These are phyloP conservation scores for Centella asiatica DNA, from an alignment of 129 eudicot species.

Conservation along the genomic window DNA sequence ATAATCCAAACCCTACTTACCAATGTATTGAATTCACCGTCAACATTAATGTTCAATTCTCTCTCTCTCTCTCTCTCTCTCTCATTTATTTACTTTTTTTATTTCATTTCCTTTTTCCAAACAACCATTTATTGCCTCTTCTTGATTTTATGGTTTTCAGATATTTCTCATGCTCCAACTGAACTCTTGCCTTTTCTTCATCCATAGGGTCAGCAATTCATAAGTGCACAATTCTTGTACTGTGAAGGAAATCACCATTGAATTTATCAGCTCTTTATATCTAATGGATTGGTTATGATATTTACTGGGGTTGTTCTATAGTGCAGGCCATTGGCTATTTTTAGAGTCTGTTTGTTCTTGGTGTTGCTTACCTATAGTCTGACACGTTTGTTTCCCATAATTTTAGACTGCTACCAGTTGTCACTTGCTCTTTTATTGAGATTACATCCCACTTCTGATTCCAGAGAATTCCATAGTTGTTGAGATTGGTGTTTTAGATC, in stretches of 20 bases:
- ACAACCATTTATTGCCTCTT: slow-evolving; percentile 15
- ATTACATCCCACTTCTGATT: slow-evolving; percentile 8
- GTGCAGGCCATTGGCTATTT: slow-evolving; percentile 9
- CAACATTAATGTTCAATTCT: slow-evolving; percentile 11
- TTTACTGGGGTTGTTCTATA: slow-evolving; percentile 13
- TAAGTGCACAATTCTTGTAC: slow-evolving; percentile 13
- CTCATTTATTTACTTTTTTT: neutral
- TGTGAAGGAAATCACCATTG: slow-evolving; percentile 13
- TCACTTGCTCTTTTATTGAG: neutral
- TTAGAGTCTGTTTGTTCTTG: slow-evolving; percentile 14
- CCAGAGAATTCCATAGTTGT: neutral
- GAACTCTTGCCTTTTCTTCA: slow-evolving; percentile 15
- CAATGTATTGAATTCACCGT: slow-evolving; percentile 12
- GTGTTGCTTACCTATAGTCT: slow-evolving; percentile 12
- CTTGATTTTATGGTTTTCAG: slow-evolving; percentile 26
- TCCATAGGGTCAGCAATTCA: slow-evolving; percentile 31
- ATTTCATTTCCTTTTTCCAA: neutral
- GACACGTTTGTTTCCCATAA: slow-evolving; percentile 7
- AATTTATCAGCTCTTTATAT: slow-evolving; percentile 11
- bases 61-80: neutral
- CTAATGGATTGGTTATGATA: slow-evolving; percentile 3
- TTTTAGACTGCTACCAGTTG: neutral
- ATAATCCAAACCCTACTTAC: slow-evolving; percentile 17
- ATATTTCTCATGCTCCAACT: slow-evolving; percentile 33
- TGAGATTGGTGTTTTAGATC: neutral